Evolutionary conservation across 768 basidiomycete species (phyloP).

Genomic region (Lactifluus hygrophoroides): DNA sequence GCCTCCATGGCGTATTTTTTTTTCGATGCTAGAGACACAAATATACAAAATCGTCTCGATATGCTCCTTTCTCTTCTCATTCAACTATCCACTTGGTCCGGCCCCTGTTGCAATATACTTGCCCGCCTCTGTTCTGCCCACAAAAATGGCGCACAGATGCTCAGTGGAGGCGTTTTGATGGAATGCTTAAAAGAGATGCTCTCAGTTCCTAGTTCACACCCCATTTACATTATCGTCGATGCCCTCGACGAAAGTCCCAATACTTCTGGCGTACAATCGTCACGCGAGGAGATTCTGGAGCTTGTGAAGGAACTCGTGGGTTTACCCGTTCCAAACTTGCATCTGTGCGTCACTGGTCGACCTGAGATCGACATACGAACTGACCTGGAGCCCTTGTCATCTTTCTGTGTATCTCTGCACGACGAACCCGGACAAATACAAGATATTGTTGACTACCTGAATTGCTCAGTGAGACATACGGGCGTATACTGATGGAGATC

Average conservation of each 20-base stretch:
- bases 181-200: neutral
- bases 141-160: neutral
- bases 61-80: neutral
- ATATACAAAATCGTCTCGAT: neutral
- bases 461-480: neutral
- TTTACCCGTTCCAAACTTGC: neutral
- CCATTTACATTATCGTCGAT: neutral
- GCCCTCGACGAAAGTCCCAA: conserved; percentile 1
- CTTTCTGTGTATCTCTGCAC: neutral
- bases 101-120: neutral
- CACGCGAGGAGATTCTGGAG: neutral
- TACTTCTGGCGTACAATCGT: neutral
- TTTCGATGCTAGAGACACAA: neutral
- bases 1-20: neutral
- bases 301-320: neutral
- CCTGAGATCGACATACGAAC: neutral
- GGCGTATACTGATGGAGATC: conserved; percentile 3
- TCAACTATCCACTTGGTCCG: too few relatives aligned
- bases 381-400: neutral
- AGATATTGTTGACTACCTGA: neutral
- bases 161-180: neutral
- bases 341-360: neutral
- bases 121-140: neutral
- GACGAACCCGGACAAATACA: neutral
- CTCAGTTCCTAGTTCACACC: neutral